Evolutionary conservation across 1,284 basidiomycete species (phyloP).

Genomic region (Coniferiporia sulphurascens): DNA sequence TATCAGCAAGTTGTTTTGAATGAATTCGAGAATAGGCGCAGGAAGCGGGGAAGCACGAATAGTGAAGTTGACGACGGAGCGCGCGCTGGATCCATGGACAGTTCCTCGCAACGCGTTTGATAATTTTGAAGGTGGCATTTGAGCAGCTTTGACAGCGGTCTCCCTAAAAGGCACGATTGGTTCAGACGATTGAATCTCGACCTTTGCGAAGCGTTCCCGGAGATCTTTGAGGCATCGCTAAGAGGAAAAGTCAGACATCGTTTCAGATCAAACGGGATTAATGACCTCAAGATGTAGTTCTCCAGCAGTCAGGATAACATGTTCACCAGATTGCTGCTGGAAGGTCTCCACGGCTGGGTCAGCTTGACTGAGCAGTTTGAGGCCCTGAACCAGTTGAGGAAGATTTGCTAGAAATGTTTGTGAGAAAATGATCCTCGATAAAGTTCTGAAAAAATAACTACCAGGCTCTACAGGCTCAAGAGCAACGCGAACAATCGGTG

Average conservation of each 20-base stretch:
- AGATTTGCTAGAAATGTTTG: conserved; percentile 61
- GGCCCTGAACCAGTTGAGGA: conserved; percentile 84
- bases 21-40: conserved; percentile 58
- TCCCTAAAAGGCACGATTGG: conserved; percentile 98
- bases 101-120: conserved; percentile 74
- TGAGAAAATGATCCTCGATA: not conserved
- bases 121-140: conserved; percentile 87
- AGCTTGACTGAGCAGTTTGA: conserved; percentile 89
- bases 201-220: conserved; percentile 89
- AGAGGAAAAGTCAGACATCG: not conserved
- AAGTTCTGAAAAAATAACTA: conserved; percentile 23
- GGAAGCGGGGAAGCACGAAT: conserved; percentile 85
- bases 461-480: conserved; percentile 81
- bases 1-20: conserved; percentile 67
- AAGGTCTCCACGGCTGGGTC: conserved; percentile 98
- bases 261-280: not conserved
- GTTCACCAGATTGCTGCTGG: conserved; percentile 95
- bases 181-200: conserved; percentile 90
- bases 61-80: conserved; percentile 77
- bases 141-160: conserved; percentile 79
- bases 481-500: conserved; percentile 94
- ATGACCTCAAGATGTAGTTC: conserved; percentile 92
- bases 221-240: conserved; percentile 95
- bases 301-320: conserved; percentile 95
- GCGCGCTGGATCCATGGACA: conserved; percentile 62